phyloP scores from a whole-genome alignment of 1,284 basidiomycete species.

The Mycena sp. region DNA sequence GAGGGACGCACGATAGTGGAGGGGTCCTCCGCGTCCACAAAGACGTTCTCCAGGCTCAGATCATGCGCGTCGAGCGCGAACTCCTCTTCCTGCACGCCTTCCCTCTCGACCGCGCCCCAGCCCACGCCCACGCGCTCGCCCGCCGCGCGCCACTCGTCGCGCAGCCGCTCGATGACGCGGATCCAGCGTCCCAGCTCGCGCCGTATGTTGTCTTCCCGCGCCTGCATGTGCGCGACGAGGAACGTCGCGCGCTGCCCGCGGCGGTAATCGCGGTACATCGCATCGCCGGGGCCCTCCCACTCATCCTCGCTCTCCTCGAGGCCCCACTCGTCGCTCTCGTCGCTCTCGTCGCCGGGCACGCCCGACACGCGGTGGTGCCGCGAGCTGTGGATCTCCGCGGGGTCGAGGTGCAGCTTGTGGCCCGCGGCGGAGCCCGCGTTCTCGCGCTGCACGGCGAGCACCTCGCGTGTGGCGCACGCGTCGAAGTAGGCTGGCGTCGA shows the following conservation, averaged over 20 bases:
- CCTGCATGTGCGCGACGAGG: conserved; percentile 70
- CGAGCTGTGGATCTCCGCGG: conserved; percentile 75
- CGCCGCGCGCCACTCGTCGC: conserved; percentile 41
- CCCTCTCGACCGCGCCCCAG: conserved; percentile 35
- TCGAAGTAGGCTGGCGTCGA: conserved; percentile 64
- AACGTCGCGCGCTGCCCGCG: conserved; percentile 81
- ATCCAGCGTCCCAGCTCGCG: conserved; percentile 77
- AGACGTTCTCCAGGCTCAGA: conserved; percentile 81
- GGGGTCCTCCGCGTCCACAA: conserved; percentile 74
- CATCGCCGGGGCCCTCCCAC: conserved; percentile 75
- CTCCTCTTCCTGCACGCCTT: conserved; percentile 50
- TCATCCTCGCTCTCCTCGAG: conserved; percentile 80
- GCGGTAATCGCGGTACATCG: conserved; percentile 82
- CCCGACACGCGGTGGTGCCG: conserved; percentile 71
- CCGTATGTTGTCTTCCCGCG: conserved; percentile 68
- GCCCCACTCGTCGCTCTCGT: conserved; percentile 78
- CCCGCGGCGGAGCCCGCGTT: conserved; percentile 78
- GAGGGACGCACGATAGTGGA: conserved; percentile 69
- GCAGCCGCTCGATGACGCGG: conserved; percentile 68
- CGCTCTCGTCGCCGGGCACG: conserved; percentile 73
- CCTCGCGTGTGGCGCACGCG: conserved; percentile 74
- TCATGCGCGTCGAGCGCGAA: conserved; percentile 84
- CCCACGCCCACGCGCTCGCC: conserved; percentile 25
- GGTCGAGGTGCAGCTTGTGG: conserved; percentile 79
- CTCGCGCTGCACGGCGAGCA: conserved; percentile 72